These are phyloP conservation scores for Sclerotiophoma versabilis DNA, from an alignment of 2,329 filamentous ascomycete species.

Conservation along the genomic window DNA sequence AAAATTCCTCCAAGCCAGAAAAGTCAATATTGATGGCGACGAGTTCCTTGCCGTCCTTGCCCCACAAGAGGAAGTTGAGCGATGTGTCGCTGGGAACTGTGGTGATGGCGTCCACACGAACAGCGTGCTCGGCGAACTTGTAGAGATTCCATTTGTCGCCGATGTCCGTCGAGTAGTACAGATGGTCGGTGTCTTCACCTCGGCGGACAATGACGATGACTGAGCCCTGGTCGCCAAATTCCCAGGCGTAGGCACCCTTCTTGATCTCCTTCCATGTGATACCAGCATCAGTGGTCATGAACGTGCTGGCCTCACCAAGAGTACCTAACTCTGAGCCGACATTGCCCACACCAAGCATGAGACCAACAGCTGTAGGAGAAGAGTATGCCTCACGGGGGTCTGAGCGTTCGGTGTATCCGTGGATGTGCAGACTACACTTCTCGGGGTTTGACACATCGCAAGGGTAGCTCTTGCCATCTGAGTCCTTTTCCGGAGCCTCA, in stretches of 20 bases:
- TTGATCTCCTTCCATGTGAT: slow-evolving; percentile 85
- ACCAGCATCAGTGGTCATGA: slow-evolving; percentile 90
- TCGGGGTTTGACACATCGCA: slow-evolving; percentile 68
- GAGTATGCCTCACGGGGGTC: slow-evolving; percentile 87
- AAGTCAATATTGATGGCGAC: slow-evolving; percentile 90
- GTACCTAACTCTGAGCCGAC: slow-evolving; percentile 76
- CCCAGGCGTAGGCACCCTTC: slow-evolving; percentile 90
- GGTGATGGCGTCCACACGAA: slow-evolving; percentile 80
- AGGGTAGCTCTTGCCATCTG: slow-evolving; percentile 72
- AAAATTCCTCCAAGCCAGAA: slow-evolving; percentile 69
- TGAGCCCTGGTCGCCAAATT: slow-evolving; percentile 93
- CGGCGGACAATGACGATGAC: slow-evolving; percentile 87
- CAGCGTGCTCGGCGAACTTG: slow-evolving; percentile 72
- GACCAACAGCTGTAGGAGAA: slow-evolving; percentile 83
- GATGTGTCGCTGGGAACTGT: slow-evolving; percentile 89
- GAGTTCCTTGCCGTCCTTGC: slow-evolving; percentile 62
- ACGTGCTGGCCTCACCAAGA: slow-evolving; percentile 81
- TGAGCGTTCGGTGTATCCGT: slow-evolving; percentile 90
- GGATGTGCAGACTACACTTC: slow-evolving; percentile 86
- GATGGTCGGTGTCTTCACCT: slow-evolving; percentile 68
- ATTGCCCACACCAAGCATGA: slow-evolving; percentile 92
- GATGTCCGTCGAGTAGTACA: slow-evolving; percentile 82
- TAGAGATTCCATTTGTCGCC: slow-evolving; percentile 81
- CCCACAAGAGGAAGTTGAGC: slow-evolving; percentile 92
- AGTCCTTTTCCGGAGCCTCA: slow-evolving; percentile 72